phyloP scores from a whole-genome alignment of 495 filamentous ascomycete species.

The Penicillium silybi region DNA sequence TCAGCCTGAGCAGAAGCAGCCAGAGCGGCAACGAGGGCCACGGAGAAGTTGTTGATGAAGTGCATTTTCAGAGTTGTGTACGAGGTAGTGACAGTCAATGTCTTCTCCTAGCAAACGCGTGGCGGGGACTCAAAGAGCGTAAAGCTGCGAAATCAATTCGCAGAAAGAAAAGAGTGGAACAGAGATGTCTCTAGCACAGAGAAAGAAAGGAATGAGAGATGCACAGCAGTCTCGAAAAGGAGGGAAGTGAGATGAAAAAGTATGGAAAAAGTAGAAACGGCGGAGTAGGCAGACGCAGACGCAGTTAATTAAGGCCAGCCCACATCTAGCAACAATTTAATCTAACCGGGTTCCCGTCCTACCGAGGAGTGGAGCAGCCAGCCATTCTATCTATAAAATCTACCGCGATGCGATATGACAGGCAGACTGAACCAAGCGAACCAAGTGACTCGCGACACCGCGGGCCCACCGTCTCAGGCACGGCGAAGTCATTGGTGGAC shows the following conservation, averaged over 20 bases:
- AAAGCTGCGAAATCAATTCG: constrained; percentile 49
- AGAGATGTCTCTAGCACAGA: constrained; percentile 29
- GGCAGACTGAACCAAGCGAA: not conserved
- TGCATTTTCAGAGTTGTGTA: constrained; percentile 26
- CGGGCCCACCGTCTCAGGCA: constrained; percentile 11
- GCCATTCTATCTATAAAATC: not conserved
- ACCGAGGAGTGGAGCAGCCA: not conserved
- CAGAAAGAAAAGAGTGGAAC: constrained; percentile 40
- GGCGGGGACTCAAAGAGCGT: not conserved
- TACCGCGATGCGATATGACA: not conserved
- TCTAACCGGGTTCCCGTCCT: not conserved
- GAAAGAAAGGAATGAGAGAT: constrained; percentile 22
- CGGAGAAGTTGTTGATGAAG: constrained; percentile 44
- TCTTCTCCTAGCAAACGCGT: constrained; percentile 12
- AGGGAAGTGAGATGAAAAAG: constrained; percentile 14
- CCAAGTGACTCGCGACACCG: not conserved
- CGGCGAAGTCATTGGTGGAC: constrained; percentile 1
- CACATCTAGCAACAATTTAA: constrained; percentile 1
- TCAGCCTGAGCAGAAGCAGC: constrained; percentile 41
- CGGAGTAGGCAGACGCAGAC: constrained; percentile 6
- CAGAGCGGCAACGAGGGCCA: constrained; percentile 47
- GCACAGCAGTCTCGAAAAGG: constrained; percentile 14
- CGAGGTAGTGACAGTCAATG: constrained; percentile 24
- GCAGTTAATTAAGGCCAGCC: constrained; percentile 14
- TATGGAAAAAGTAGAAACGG: constrained; percentile 20